phyloP scores from a whole-genome alignment of 2,329 filamentous ascomycete species.

The Nothophoma quercina region DNA sequence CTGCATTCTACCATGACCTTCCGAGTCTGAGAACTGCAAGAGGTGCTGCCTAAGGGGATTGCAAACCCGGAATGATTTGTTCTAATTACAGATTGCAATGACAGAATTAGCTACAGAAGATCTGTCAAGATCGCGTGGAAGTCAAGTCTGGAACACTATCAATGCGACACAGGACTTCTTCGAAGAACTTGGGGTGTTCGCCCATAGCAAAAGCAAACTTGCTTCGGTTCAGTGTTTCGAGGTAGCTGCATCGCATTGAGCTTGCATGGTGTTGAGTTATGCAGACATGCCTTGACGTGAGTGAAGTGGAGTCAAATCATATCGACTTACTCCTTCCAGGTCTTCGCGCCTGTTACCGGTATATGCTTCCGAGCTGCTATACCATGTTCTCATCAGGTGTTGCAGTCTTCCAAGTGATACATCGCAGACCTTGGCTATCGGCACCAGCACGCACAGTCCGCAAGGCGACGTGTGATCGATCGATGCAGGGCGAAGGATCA shows the following conservation, averaged over 20 bases:
- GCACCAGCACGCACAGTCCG: neutral
- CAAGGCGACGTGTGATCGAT: neutral
- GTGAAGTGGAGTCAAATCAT: neutral
- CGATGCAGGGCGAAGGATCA: slow-evolving; percentile 6
- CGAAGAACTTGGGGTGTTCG: neutral
- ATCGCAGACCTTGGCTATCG: neutral
- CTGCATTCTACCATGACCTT: too few species aligned
- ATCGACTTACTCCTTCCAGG: neutral
- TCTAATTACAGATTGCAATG: too few species aligned
- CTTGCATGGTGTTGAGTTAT: slow-evolving; percentile 8
- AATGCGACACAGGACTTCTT: too few species aligned
- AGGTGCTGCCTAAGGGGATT: too few species aligned
- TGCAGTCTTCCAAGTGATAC: neutral
- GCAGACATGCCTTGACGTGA: neutral
- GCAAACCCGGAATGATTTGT: too few species aligned
- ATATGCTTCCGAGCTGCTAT: neutral
- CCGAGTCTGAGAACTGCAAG: too few species aligned
- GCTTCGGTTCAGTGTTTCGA: neutral
- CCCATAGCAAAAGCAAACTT: neutral
- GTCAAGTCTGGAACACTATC: neutral
- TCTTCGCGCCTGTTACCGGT: neutral
- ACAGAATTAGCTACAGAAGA: too few species aligned
- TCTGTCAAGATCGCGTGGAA: too few species aligned
- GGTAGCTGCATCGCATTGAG: neutral
- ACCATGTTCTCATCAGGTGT: neutral